Conservation (phyloP, 169 alveolate genomes). For the Plasmodium adleri region DNA sequence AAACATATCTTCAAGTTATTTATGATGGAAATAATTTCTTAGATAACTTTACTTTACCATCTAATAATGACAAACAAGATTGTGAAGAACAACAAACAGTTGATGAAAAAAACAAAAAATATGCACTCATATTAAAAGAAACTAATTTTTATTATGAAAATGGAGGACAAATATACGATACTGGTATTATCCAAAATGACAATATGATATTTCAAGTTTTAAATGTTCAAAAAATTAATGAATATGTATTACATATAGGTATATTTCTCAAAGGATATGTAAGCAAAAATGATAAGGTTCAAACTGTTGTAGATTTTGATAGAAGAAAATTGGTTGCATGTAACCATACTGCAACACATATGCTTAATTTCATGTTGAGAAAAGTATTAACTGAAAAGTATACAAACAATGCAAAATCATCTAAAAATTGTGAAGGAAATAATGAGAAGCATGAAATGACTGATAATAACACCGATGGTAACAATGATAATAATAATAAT, state of each 20-base stretch:
- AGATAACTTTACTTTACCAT: conserved; percentile 9
- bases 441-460: neutral
- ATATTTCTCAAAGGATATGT: conserved; percentile 52
- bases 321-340: conserved; percentile 92
- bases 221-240: conserved; percentile 90
- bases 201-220: conserved; percentile 84
- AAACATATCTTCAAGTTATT: conserved; percentile 81
- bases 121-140: conserved; percentile 88
- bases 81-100: no score
- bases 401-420: neutral
- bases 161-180: conserved; percentile 90
- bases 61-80: conserved; percentile 16
- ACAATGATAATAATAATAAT: neutral
- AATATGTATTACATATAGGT: conserved; percentile 91
- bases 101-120: conserved; percentile 9
- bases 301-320: conserved; percentile 85
- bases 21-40: conserved; percentile 83
- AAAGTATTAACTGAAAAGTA: conserved; percentile 76
- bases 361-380: conserved; percentile 91
- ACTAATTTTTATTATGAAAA: conserved; percentile 92
- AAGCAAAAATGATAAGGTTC: conserved; percentile 50
- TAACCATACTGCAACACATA: conserved; percentile 95
- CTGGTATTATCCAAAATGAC: conserved; percentile 77
- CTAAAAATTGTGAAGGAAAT: neutral
- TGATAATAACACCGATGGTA: neutral